These are phyloP conservation scores for Clavispora phyllophila DNA, from an alignment of 805 yeast genomes.

Conservation along the genomic window DNA sequence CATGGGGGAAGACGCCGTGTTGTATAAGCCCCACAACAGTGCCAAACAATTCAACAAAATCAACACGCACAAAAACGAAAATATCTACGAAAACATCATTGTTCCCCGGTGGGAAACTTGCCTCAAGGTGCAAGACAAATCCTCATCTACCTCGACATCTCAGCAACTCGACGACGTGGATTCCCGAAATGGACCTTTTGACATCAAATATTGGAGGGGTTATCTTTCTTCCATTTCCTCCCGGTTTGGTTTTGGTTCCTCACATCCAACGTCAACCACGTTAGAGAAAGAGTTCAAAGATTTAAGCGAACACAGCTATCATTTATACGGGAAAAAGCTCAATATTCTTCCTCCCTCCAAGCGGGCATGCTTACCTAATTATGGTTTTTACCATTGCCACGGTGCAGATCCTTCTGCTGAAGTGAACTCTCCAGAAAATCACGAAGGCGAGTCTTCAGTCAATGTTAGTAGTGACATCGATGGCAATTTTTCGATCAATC, in stretches of 20 bases:
- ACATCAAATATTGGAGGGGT: conserved; percentile 32
- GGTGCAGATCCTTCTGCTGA: conserved; percentile 5
- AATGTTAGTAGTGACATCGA: conserved; percentile 37
- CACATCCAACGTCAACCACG: conserved; percentile 1
- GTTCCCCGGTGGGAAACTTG: conserved; percentile 41
- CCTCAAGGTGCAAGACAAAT: conserved; percentile 23
- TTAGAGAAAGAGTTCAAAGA: conserved; percentile 22
- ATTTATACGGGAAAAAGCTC: conserved; percentile 33
- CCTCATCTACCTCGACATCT: conserved; percentile 14
- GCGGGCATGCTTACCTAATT: conserved; percentile 37
- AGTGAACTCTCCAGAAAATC: conserved; percentile 16
- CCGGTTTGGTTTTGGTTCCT: conserved; percentile 31
- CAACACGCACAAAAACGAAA: conserved; percentile 42
- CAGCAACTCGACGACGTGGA: conserved; percentile 13
- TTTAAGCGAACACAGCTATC: conserved; percentile 32
- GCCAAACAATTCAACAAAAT: conserved; percentile 36
- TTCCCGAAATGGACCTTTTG: conserved; percentile 16
- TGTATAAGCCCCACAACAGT: conserved; percentile 39
- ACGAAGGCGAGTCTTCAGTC: conserved; percentile 26
- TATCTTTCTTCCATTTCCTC: conserved; percentile 31
- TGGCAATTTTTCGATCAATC: conserved; percentile 39
- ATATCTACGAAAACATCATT: conserved; percentile 33
- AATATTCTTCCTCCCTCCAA: conserved; percentile 32
- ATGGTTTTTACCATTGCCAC: conserved; percentile 2
- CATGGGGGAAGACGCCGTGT: conserved; percentile 35